Base-by-base conservation (phyloP, 2,329 filamentous ascomycete species). In the Colletotrichum acutatum region DNA sequence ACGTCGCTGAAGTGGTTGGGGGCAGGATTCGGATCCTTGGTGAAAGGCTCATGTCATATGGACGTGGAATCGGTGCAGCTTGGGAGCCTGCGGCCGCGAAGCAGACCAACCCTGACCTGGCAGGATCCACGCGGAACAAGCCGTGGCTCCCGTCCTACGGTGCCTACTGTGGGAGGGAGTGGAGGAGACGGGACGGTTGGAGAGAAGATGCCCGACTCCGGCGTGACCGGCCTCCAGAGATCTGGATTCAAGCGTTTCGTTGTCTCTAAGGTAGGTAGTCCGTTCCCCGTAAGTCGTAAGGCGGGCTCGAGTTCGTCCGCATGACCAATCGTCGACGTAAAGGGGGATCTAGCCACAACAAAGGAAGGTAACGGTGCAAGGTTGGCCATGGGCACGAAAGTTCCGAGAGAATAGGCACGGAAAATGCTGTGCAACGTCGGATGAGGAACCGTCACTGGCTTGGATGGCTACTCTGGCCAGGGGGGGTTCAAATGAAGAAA, bases 391-490 rank as follows among this genome's bases (percentile, higher is more conserved):
- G 46, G 22, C n/a, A 32, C n/a, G 37, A 30, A 52, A 26, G n/a
- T n/a, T 24, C 28, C 46, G 69, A 46, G 46, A 22, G 14, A 32
- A 32, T 9, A 28, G 53, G 9, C 54, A 32, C 59, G 14, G 53
- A 7, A 52, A n/a, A 53, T n/a, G 53, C 26, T 60, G 70, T 72
- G 60, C 59, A 70, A 72, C 66, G 30, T 65, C 52, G 60, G 70
- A 34, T 65, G 37, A 30, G 54, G 59, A 14, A 32, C 66, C 32
- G 32, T 22, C 4, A 14, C 19, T 49, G 42, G 37, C 37, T 42
- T 42, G 16, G 19, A 42, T 19, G 37, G 42, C 9, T 8, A n/a
- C 42, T 49, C 19, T 49, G 42, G 42, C 19, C 19, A 49, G 16
- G 46, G 24, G 66, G 28, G 11, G 49, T n/a, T 19, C 24, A 3